Percentiles rank a stretch among this genome's conserved stretches.
Evolutionary conservation across 805 yeast species (phyloP).

Genomic region (Wickerhamomyces queroliae): DNA sequence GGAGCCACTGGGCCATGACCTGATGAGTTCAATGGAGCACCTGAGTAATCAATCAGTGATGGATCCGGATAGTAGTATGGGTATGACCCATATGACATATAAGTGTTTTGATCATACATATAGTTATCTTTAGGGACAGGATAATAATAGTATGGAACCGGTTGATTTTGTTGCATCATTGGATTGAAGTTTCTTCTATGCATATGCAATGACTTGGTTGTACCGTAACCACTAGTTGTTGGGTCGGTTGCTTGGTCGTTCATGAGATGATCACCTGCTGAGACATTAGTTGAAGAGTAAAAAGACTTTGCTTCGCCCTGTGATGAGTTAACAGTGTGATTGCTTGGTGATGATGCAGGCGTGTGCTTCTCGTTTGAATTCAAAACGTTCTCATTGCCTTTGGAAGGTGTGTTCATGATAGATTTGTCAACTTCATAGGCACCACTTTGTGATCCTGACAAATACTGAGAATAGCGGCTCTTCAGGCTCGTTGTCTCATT

Average conservation of each 20-base stretch:
- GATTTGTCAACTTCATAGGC: background rate
- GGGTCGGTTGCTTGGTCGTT: conserved; percentile 13
- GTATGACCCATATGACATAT: conserved; percentile 16
- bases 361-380: conserved; percentile 11
- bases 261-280: conserved; percentile 14
- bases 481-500: conserved; percentile 5
- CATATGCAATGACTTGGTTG: conserved; percentile 6
- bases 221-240: conserved; percentile 10
- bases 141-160: conserved; percentile 25
- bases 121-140: conserved; percentile 25
- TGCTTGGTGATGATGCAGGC: conserved; percentile 23
- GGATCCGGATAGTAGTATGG: conserved; percentile 20
- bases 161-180: conserved; percentile 12
- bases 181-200: conserved; percentile 11
- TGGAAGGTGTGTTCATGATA: background rate
- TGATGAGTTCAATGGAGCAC: conserved; percentile 8
- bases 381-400: background rate
- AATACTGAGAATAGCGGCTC: conserved; percentile 4
- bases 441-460: background rate
- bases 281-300: conserved; percentile 19
- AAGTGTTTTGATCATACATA: conserved; percentile 21
- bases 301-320: conserved; percentile 21
- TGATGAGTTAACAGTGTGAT: conserved; percentile 14
- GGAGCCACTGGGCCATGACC: conserved; percentile 12
- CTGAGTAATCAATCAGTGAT: conserved; percentile 15